Evolutionary conservation across 306 rosid genomes (phyloP).

Genomic region (Rubus parviflorus): DNA sequence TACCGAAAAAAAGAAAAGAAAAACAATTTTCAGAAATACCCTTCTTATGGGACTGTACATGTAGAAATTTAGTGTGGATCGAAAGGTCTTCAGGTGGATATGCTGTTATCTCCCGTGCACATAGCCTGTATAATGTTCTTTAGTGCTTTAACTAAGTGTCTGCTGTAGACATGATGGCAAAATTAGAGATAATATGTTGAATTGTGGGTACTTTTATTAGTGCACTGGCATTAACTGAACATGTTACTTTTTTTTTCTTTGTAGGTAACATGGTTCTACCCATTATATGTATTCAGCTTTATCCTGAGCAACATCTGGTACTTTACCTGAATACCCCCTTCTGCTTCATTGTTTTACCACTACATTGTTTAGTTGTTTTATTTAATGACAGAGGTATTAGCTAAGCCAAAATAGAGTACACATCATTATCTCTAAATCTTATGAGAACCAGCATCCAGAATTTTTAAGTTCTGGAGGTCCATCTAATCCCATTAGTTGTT

Average conservation of each 20-base stretch:
- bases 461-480: not conserved
- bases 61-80: not conserved
- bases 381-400: not conserved
- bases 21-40: not conserved
- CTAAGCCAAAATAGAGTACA: not conserved
- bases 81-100: not conserved
- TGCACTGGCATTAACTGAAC: slow-evolving; percentile 9
- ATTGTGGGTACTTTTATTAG: slow-evolving; percentile 4
- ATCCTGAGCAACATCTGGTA: slow-evolving; percentile 85
- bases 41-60: not conserved
- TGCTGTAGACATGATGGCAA: not conserved
- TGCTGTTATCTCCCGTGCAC: not conserved
- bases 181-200: not conserved
- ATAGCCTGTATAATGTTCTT: not conserved
- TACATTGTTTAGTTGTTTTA: slow-evolving; percentile 14
- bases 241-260: slow-evolving; percentile 20
- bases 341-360: slow-evolving; percentile 3
- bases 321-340: slow-evolving; percentile 5
- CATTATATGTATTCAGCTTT: slow-evolving; percentile 78
- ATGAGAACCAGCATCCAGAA: not conserved
- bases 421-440: not conserved
- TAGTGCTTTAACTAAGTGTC: not conserved
- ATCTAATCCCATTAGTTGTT: slow-evolving; percentile 1
- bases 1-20: not conserved
- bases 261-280: slow-evolving; percentile 90